Percentiles rank a stretch among this genome's conserved stretches.
Evolutionary conservation across 2,329 filamentous ascomycete species (phyloP).

Genomic region (Scedosporium minutisporum): DNA sequence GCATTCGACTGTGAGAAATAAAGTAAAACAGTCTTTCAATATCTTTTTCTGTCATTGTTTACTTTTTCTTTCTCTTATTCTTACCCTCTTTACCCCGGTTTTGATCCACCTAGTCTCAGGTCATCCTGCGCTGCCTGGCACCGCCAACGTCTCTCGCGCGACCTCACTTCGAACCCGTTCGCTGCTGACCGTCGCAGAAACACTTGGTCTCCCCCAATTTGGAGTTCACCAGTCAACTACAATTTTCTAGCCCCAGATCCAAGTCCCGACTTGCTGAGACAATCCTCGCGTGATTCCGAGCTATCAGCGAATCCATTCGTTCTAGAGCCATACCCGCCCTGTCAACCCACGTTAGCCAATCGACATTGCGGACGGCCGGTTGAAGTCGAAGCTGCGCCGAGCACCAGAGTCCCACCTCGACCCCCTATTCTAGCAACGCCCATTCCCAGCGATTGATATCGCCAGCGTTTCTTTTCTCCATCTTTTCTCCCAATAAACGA

Average conservation of each 20-base stretch:
- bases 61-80: not conserved
- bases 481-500: not conserved
- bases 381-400: not conserved
- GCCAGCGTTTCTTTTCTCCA: not conserved
- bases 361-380: not conserved
- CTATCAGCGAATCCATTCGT: not conserved
- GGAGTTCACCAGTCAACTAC: not conserved
- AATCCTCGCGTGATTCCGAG: not conserved
- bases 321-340: not conserved
- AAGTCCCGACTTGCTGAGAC: not conserved
- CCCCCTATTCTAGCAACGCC: not conserved
- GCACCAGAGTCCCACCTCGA: not conserved
- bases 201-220: not conserved
- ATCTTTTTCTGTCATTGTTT: not conserved
- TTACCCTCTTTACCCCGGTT: not conserved
- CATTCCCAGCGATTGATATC: not conserved
- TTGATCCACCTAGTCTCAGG: not conserved
- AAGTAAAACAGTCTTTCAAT: not conserved
- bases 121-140: not conserved
- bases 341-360: not conserved
- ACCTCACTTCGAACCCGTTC: not conserved
- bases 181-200: not conserved
- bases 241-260: not conserved
- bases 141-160: not conserved
- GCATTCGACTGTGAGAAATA: conserved; percentile 2